A percentile compares a stretch with the other conserved stretches of the same genome.
Evolutionary conservation across 768 basidiomycete species (phyloP).

Genomic region (Fomitopsis serialis): DNA sequence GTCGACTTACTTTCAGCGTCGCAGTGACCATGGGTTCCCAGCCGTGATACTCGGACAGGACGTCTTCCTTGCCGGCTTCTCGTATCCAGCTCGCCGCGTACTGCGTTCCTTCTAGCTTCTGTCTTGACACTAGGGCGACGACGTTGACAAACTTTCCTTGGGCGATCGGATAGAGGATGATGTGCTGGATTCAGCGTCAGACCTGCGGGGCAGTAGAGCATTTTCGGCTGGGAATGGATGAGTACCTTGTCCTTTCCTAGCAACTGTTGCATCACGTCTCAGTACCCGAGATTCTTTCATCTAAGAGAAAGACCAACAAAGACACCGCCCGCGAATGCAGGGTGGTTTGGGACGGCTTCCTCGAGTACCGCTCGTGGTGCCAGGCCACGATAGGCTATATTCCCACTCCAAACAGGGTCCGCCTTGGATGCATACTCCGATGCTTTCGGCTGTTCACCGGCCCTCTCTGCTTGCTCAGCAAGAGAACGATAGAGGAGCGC

Average conservation of each 20-base stretch:
- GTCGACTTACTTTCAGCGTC: too few relatives aligned
- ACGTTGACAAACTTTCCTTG: conserved; percentile 19
- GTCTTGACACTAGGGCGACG: conserved; percentile 15
- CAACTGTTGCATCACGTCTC: too few relatives aligned
- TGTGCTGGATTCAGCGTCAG: too few relatives aligned
- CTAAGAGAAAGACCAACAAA: too few relatives aligned
- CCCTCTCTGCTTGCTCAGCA: too few relatives aligned
- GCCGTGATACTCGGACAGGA: neutral
- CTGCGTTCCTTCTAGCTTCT: conserved; percentile 11
- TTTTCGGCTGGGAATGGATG: too few relatives aligned
- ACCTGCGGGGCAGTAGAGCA: too few relatives aligned
- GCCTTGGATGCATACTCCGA: too few relatives aligned
- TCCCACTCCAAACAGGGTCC: conserved; percentile 56
- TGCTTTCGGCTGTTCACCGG: too few relatives aligned
- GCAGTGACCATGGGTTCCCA: conserved; percentile 11
- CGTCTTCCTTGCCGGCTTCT: conserved; percentile 11
- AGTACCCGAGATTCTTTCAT: too few relatives aligned
- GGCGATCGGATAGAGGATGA: conserved; percentile 16
- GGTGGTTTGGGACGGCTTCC: conserved; percentile 18
- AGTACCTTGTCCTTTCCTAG: too few relatives aligned
- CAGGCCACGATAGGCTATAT: conserved; percentile 50
- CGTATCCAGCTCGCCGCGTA: conserved; percentile 16
- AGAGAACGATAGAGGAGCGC: conserved; percentile 30
- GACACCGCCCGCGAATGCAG: too few relatives aligned
- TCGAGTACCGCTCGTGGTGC: conserved; percentile 33